These are phyloP conservation scores for Tuber microsphaerosporum DNA, from an alignment of 495 filamentous ascomycete species.

Conservation along the genomic window DNA sequence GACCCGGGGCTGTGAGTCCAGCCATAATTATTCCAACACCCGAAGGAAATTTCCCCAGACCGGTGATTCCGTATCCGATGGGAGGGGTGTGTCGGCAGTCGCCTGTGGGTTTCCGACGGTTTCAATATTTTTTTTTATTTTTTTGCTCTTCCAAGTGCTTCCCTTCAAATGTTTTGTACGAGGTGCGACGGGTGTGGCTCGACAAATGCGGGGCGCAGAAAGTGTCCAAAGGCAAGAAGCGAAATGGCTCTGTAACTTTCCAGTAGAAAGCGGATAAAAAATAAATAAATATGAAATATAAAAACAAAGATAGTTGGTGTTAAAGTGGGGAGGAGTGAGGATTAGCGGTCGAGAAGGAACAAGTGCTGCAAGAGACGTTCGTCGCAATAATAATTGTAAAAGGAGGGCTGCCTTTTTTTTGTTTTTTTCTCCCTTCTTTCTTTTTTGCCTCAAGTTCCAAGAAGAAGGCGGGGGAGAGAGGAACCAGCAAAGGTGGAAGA, in stretches of 20 bases:
- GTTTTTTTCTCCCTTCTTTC: neutral
- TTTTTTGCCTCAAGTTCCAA: neutral
- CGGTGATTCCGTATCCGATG: neutral
- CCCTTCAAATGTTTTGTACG: neutral
- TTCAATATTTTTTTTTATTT: neutral
- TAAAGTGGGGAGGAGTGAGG: neutral
- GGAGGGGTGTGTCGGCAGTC: neutral
- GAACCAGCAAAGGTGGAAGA: neutral
- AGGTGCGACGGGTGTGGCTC: neutral
- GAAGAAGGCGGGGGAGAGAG: neutral
- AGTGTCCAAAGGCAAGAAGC: neutral
- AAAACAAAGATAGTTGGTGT: neutral
- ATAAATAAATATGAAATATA: no score
- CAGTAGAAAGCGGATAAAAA: neutral
- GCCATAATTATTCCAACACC: slow-evolving; percentile 16
- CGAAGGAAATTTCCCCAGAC: neutral
- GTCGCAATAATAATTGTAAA: neutral
- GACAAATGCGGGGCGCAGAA: neutral
- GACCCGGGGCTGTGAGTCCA: slow-evolving; percentile 22
- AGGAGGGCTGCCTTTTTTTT: neutral
- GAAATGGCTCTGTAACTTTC: neutral
- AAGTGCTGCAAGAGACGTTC: neutral
- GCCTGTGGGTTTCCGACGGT: neutral
- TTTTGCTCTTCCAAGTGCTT: neutral
- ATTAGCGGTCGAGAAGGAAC: neutral